Evolutionary conservation across 2,329 filamentous ascomycete genomes (phyloP).

Genomic region (Trichoderma koningiopsis): DNA sequence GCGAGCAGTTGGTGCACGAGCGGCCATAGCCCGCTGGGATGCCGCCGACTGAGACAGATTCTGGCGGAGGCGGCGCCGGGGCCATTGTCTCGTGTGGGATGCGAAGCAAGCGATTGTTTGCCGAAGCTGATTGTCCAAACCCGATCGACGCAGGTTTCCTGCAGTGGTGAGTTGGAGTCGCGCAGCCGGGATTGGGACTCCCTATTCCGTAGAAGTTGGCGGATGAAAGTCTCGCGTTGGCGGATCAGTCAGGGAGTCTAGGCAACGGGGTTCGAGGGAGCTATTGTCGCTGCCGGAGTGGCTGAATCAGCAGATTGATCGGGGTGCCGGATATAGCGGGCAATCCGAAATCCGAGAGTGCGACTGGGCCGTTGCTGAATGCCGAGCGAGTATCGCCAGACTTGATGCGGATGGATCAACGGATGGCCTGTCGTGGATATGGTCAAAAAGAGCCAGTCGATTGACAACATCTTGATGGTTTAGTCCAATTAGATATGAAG

Average conservation of each 20-base stretch:
- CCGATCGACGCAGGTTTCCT: constrained; percentile 6
- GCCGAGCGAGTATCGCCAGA: not conserved
- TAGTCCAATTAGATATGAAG: not conserved
- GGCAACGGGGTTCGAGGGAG: constrained; percentile 9
- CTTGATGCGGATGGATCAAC: not conserved
- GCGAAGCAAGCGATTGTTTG: not conserved
- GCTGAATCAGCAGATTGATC: constrained; percentile 18
- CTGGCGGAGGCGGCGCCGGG: constrained; percentile 22
- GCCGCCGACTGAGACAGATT: constrained; percentile 27
- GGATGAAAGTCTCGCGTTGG: not conserved
- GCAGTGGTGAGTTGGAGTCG: not conserved
- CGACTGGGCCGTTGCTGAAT: not conserved
- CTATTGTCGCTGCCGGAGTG: not conserved
- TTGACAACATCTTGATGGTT: not conserved
- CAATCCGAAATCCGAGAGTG: constrained; percentile 11
- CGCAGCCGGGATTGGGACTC: constrained; percentile 22
- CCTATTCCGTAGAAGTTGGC: constrained; percentile 8
- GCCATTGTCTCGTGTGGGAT: constrained; percentile 12
- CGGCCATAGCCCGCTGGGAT: constrained; percentile 46
- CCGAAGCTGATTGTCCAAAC: not conserved
- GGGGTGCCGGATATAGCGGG: not conserved
- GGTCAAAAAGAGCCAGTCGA: not conserved
- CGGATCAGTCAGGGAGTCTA: not conserved
- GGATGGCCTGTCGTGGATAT: not conserved
- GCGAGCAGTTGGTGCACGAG: constrained; percentile 51